phyloP scores from a whole-genome alignment of 352 stramenopile species.

The Pythium sp. region DNA sequence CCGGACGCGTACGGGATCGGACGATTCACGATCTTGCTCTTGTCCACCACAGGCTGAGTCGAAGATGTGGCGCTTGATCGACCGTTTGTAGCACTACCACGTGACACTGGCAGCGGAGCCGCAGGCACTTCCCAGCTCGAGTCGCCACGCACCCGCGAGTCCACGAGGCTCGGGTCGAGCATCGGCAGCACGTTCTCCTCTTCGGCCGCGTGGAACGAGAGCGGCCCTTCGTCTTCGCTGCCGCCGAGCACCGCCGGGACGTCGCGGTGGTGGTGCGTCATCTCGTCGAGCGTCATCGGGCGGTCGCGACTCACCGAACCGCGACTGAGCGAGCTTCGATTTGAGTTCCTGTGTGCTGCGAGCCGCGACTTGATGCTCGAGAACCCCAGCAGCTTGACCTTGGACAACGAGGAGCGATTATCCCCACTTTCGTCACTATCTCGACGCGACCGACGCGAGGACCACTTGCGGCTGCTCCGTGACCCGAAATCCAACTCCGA shows the following conservation, averaged over 20 bases:
- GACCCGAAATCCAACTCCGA: slow-evolving; percentile 34
- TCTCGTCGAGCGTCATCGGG: slow-evolving; percentile 17
- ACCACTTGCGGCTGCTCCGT: slow-evolving; percentile 20
- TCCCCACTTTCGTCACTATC: slow-evolving; percentile 5
- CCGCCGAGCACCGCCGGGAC: slow-evolving; percentile 16
- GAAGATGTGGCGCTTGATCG: neutral
- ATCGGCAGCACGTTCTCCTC: slow-evolving; percentile 29
- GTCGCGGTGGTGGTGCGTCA: slow-evolving; percentile 1
- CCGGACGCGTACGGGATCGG: slow-evolving; percentile 11
- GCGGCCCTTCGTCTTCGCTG: neutral
- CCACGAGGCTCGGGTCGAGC: slow-evolving; percentile 30
- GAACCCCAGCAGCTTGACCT: slow-evolving; percentile 14
- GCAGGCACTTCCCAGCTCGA: slow-evolving; percentile 36
- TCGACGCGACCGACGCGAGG: slow-evolving; percentile 9
- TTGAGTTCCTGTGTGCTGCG: slow-evolving; percentile 1
- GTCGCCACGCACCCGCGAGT: slow-evolving; percentile 30
- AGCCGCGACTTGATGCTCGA: slow-evolving; percentile 19
- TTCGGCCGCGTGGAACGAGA: slow-evolving; percentile 4
- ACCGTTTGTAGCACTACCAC: neutral
- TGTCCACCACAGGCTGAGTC: slow-evolving; percentile 7
- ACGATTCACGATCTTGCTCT: slow-evolving; percentile 19
- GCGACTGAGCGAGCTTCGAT: slow-evolving; percentile 14
- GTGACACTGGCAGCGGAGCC: neutral
- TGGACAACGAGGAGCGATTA: neutral
- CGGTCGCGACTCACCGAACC: slow-evolving; percentile 8